phyloP scores from a whole-genome alignment of 2,329 filamentous ascomycete genomes.

The Reticulascus tulasneorum region DNA sequence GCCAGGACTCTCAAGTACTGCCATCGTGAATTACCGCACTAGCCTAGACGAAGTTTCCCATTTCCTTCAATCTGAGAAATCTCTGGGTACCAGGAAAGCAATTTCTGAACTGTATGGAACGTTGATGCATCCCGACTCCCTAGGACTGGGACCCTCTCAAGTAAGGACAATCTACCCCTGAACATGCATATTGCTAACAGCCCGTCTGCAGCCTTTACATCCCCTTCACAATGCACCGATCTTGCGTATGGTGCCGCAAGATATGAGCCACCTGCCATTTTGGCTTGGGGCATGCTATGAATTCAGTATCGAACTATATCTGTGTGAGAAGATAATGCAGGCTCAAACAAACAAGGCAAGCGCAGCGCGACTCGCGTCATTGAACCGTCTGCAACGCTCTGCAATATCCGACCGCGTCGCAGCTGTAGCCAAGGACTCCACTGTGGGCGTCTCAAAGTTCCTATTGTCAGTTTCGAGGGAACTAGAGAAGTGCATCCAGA shows the following conservation, averaged over 20 bases:
- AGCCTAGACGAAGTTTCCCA: conserved; percentile 16
- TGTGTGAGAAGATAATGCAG: conserved; percentile 37
- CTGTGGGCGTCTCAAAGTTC: conserved; percentile 49
- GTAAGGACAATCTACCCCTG: conserved; percentile 31
- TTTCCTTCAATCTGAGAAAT: conserved; percentile 24
- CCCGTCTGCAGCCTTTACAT: conserved; percentile 46
- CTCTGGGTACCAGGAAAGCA: conserved; percentile 26
- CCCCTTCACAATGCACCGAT: conserved; percentile 55
- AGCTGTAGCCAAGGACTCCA: conserved; percentile 58
- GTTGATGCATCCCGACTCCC: conserved; percentile 22
- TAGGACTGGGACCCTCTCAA: conserved; percentile 35
- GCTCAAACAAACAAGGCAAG: conserved; percentile 37
- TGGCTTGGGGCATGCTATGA: conserved; percentile 55
- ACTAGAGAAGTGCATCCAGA: conserved; percentile 39
- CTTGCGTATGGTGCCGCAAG: conserved; percentile 36
- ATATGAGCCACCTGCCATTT: conserved; percentile 27
- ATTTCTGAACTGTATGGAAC: conserved; percentile 31
- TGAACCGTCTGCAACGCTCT: conserved; percentile 60
- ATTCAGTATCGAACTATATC: conserved; percentile 39
- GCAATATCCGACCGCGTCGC: conserved; percentile 50
- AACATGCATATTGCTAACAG: conserved; percentile 5
- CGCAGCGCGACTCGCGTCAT: conserved; percentile 44
- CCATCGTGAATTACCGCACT: conserved; percentile 6
- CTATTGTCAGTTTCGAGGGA: conserved; percentile 37
- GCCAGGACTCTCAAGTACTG: neutral